phyloP scores from a whole-genome alignment of 176 grass and related monocot species.

The Carex littledalei region DNA sequence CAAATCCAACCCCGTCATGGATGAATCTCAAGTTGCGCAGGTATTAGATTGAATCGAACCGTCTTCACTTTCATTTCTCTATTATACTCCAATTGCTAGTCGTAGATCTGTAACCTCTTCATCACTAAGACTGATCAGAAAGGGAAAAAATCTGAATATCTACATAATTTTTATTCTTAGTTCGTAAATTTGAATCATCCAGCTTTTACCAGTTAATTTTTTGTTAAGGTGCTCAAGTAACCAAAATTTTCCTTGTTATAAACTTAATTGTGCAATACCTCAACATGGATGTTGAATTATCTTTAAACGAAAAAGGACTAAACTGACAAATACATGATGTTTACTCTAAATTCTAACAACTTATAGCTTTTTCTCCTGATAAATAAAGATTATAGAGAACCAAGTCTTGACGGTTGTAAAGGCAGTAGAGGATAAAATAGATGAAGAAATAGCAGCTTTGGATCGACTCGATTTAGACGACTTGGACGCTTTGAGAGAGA shows the following conservation, averaged over 20 bases:
- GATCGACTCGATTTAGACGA: constrained; percentile 73
- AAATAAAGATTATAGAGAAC: constrained; percentile 67
- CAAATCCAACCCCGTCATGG: constrained; percentile 9
- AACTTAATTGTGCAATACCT: not conserved
- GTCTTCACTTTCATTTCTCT: not conserved
- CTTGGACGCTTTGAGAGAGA: constrained; percentile 75
- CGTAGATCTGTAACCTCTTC: not conserved
- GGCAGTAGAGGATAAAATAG: constrained; percentile 86
- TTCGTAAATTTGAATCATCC: not conserved
- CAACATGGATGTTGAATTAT: not conserved
- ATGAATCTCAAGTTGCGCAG: constrained; percentile 20
- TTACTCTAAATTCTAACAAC: not conserved
- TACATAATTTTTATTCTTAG: not conserved
- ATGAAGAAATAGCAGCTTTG: constrained; percentile 71
- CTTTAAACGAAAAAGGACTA: not conserved
- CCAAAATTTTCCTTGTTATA: not conserved
- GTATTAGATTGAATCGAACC: not conserved
- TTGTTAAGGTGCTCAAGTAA: not conserved
- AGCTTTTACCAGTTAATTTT: not conserved
- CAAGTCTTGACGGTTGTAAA: constrained; percentile 72
- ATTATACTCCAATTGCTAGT: not conserved
- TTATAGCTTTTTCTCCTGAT: not conserved
- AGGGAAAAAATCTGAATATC: not conserved
- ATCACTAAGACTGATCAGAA: not conserved
- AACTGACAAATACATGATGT: not conserved